Conservation (phyloP, 768 basidiomycete genomes). For the Clitopilus passeckerianus region DNA sequence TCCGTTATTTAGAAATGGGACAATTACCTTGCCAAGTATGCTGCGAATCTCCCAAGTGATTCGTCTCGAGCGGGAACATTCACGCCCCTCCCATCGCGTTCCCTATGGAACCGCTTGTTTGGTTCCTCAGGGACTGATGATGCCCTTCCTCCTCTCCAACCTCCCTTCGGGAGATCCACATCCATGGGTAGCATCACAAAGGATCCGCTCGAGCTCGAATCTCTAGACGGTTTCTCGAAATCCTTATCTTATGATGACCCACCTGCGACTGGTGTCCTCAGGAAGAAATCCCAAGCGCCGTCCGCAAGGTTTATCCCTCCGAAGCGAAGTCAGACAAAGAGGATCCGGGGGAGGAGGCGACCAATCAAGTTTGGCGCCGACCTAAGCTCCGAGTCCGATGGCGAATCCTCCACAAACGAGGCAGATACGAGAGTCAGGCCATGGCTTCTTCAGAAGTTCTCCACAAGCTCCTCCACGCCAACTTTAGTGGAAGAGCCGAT, state of each 20-base stretch:
- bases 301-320: conserved; percentile 6
- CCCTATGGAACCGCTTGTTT: conserved; percentile 51
- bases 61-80: conserved; percentile 55
- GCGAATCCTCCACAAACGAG: conserved; percentile 16
- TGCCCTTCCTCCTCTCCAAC: conserved; percentile 18
- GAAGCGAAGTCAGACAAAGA: not conserved
- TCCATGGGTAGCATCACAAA: conserved; percentile 10
- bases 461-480: conserved; percentile 14
- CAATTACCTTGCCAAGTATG: conserved; percentile 55
- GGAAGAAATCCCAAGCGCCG: conserved; percentile 15
- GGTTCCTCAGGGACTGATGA: conserved; percentile 13
- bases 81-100: conserved; percentile 35
- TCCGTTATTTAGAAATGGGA: conserved; percentile 55
- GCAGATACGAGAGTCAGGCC: conserved; percentile 7
- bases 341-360: conserved; percentile 14
- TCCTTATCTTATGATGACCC: not conserved
- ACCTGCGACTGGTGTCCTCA: conserved; percentile 11
- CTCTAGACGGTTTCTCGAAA: not conserved
- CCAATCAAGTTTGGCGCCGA: conserved; percentile 28
- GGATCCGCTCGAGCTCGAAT: conserved; percentile 1
- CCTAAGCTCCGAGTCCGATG: conserved; percentile 25
- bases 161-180: conserved; percentile 5
- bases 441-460: conserved; percentile 11
- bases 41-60: conserved; percentile 46
- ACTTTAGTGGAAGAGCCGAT: conserved; percentile 11